phyloP scores from a whole-genome alignment of 2,329 filamentous ascomycete genomes.

The Berkeleyomyces rouxiae region DNA sequence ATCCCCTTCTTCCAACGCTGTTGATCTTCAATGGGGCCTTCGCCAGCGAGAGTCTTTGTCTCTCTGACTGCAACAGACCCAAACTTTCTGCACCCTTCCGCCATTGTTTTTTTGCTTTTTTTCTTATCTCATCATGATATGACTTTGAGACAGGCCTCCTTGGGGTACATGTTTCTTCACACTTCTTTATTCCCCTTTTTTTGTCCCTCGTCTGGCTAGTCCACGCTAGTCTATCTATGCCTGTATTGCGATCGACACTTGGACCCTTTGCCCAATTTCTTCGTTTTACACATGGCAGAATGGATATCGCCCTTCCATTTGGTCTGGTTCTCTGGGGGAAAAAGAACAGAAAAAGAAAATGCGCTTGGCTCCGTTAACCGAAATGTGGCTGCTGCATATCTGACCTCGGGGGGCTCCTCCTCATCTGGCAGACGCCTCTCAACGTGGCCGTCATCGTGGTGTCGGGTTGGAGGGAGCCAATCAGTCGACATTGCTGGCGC shows the following conservation, averaged over 20 bases:
- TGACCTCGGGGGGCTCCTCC: background rate
- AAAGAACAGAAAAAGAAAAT: background rate
- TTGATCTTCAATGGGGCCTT: background rate
- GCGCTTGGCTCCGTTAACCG: background rate
- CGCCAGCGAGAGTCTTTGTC: background rate
- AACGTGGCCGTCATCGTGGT: background rate
- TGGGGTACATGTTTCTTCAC: background rate
- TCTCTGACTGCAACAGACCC: background rate
- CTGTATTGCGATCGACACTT: background rate
- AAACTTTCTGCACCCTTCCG: background rate
- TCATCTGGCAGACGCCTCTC: background rate
- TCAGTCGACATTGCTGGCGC: background rate
- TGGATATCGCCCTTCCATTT: background rate
- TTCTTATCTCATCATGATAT: background rate
- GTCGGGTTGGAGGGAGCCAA: background rate
- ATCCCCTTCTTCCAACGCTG: background rate
- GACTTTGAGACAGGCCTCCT: constrained; percentile 1
- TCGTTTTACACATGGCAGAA: background rate
- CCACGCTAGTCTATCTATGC: background rate
- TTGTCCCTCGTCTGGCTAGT: background rate
- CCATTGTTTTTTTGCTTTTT: background rate
- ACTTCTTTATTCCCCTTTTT: background rate
- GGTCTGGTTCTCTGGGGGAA: background rate
- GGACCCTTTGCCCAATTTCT: background rate
- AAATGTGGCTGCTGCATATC: background rate